phyloP scores from a whole-genome alignment of 73 alveolate genomes.

The Paraurostyla sp. region DNA sequence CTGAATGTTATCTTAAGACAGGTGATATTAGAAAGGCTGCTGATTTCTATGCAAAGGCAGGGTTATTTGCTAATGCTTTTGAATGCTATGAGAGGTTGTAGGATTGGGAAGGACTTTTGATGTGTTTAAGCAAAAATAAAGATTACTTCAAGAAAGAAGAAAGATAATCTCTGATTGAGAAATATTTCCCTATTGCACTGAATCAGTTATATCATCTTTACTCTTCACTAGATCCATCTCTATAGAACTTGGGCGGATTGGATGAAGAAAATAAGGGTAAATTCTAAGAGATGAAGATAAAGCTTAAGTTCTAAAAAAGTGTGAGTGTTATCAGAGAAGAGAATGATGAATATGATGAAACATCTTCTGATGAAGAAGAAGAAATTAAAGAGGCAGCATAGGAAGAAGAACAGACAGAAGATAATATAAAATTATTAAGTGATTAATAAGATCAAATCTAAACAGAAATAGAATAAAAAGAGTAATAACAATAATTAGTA shows the following conservation, averaged over 20 bases:
- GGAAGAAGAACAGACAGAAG: background rate
- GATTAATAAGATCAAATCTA: background rate
- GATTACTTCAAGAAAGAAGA: constrained; percentile 27
- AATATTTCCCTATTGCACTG: constrained; percentile 72
- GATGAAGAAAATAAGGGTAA: constrained; percentile 69
- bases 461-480: background rate
- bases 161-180: constrained; percentile 51
- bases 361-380: constrained; percentile 53
- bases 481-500: background rate
- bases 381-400: background rate
- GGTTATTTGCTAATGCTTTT: constrained; percentile 61
- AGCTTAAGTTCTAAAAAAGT: constrained; percentile 38
- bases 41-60: constrained; percentile 59
- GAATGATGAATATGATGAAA: constrained; percentile 18
- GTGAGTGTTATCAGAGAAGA: constrained; percentile 60
- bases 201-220: constrained; percentile 54
- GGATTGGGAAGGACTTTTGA: constrained; percentile 71
- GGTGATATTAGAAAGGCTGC: constrained; percentile 33
- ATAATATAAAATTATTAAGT: background rate
- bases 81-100: constrained; percentile 71
- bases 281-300: constrained; percentile 22
- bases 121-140: constrained; percentile 56
- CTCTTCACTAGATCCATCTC: background rate
- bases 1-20: constrained; percentile 69
- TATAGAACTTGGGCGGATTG: background rate